Evolutionary conservation across 1,284 basidiomycete species (phyloP), one percentile per base, ranked within the genome.

Genomic region (Lentinula novae-zelandiae): DNA sequence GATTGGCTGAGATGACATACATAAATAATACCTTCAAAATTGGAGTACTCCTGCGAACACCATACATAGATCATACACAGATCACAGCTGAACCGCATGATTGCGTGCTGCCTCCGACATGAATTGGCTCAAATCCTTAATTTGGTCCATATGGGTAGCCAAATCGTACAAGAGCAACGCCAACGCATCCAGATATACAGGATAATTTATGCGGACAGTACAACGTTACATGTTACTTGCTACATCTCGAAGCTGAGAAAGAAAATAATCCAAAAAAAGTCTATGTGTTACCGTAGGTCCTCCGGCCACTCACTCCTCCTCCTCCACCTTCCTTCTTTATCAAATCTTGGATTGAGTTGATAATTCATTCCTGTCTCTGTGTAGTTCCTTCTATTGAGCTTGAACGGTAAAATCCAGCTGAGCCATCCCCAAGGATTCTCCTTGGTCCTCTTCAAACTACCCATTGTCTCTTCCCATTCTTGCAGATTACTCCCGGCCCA

Each of bases 391-490:
- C 39, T 39, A 15, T 31, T 54, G 50, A 60, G 42, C 27, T 10
- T 44, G 20, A 58, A 31, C 54, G 60, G 61, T 7, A 62, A 58
- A 1, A 63, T 52, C 62, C 62, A 63, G 44, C 53, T 55, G 5
- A 52, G 12, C 54, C 53, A 58, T 4, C 62, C 62, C 58, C 54
- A 63, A 9, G 58, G 58, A 48, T 63, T 63, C 58, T 56, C 53
- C 13, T 9, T 17, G 8, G 62, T 46, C 49, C 58, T 56, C 27
- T 40, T 15, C 33, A n/a, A 79, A 46, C 68, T 69, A 5, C 93
- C 93, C 90, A 95, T 93, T 31, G 88, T 85, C 57, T 83, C 80
- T 66, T 82, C 81, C 90, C 90, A 95, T 65, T 89, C 92, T 44
- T 72, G 73, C 20, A 78, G 69, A 48, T 64, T 64, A 65, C 78